Base-by-base conservation (phyloP, 2,329 filamentous ascomycete species). In the Calonectria fujianensis region DNA sequence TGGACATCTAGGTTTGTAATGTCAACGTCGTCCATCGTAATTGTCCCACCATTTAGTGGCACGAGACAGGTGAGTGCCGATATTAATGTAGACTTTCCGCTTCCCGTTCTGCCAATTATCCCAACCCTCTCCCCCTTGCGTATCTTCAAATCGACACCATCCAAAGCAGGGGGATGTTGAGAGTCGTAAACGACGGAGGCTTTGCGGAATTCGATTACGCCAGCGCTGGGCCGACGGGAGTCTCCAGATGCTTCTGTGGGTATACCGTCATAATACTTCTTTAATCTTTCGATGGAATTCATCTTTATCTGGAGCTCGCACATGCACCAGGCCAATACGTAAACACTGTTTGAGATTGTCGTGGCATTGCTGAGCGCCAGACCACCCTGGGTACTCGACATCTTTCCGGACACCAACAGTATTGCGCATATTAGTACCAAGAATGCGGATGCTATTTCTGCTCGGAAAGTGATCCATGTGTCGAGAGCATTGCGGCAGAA, bases 281-380 rank as follows among this genome's bases (percentile, higher is more conserved):
- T 63, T 37, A 63, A 41, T 29, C 57, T 63, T 14, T 63, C 57
- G 6, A 63, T 41, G 24, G 57, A 63, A 37, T 63, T 63, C 57
- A 63, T 63, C 24, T 63, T 63, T 18, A 63, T 63, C n/a, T 63
- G 57, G 24, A 63, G 39, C 18, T 63, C 57, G 13, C 57, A 63
- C n/a, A 63, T 14, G 35, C 57, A 63, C 57, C 57, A 63, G 4
- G 57, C 57, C 11, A 63, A 20, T 11, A 37, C 39, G 24, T 63
- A 63, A 41, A 63, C 57, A 13, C 57, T 63, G 24, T 63, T 63
- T 20, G 57, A 63, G 27, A 63, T 41, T 20, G 37, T 63, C 8
- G 57, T 63, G 9, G 57, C 57, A 20, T 63, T 24, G 24, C 57
- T 63, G n/a, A 63, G 57, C 16, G 57, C 57, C 11, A 63, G 37